phyloP scores from a whole-genome alignment of 2,329 filamentous ascomycete genomes.

The Aspergillus calidoustus region DNA sequence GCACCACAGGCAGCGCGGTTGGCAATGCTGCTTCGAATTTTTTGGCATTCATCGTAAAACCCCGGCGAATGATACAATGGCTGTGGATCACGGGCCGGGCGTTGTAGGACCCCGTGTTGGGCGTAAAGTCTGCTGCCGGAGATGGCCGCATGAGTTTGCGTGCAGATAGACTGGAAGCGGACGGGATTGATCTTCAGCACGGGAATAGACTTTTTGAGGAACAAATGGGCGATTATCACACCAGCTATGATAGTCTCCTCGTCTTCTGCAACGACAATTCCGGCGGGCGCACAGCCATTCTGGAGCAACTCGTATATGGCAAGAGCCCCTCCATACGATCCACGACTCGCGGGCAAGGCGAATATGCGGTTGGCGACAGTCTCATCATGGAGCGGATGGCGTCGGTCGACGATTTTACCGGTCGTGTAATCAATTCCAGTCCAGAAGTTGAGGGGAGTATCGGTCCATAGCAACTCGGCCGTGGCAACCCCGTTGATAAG shows the following conservation, averaged over 20 bases:
- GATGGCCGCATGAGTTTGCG: not conserved
- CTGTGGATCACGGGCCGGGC: too few species aligned
- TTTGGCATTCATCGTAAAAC: too few species aligned
- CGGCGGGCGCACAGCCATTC: slow-evolving; percentile 43
- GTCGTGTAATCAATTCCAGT: slow-evolving; percentile 49
- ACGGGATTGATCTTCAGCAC: slow-evolving; percentile 31
- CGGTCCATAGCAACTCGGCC: slow-evolving; percentile 35
- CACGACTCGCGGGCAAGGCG: slow-evolving; percentile 52
- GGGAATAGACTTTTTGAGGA: slow-evolving; percentile 49
- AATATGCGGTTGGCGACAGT: slow-evolving; percentile 41
- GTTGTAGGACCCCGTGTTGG: too few species aligned
- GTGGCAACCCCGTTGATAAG: slow-evolving; percentile 18
- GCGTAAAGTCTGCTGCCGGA: not conserved
- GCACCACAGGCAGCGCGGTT: slow-evolving; percentile 43
- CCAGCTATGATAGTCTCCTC: slow-evolving; percentile 55
- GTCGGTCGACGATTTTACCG: slow-evolving; percentile 50
- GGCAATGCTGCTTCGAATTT: not conserved
- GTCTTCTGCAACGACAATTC: slow-evolving; percentile 46
- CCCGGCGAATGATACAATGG: too few species aligned
- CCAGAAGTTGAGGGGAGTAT: slow-evolving; percentile 51
- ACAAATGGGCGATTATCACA: slow-evolving; percentile 48
- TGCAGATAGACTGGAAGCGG: not conserved
- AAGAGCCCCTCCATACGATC: slow-evolving; percentile 53
- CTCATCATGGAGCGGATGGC: slow-evolving; percentile 47
- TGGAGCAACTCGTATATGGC: slow-evolving; percentile 53